These are phyloP conservation scores for Trypanosomatidae sp. DNA, from an alignment of 208 protist genomes.

Conservation along the genomic window DNA sequence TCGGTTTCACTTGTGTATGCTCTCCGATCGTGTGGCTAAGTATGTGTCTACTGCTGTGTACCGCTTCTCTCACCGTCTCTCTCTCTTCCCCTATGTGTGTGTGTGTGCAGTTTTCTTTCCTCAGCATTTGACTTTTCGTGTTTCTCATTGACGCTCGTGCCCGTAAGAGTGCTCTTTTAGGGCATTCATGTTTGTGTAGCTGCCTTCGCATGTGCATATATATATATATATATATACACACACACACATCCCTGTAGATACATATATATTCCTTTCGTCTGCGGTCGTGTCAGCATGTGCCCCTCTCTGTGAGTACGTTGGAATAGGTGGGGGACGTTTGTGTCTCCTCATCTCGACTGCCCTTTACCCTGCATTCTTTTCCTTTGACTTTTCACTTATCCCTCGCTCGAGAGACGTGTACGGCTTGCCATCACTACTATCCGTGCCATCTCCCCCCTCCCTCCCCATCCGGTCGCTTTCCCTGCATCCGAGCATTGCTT, in stretches of 20 bases:
- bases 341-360: conserved; percentile 1
- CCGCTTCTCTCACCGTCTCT: background rate
- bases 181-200: background rate
- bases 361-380: background rate
- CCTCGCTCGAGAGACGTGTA: background rate
- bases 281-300: background rate
- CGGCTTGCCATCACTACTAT: background rate
- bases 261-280: background rate
- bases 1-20: background rate
- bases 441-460: background rate
- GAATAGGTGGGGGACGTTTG: background rate
- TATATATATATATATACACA: background rate
- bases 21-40: background rate
- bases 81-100: background rate
- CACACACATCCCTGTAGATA: background rate
- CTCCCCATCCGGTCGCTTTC: conserved; percentile 1
- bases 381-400: conserved; percentile 3
- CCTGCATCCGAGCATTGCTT: background rate
- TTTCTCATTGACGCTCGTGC: background rate
- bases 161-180: background rate
- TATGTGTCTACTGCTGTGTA: background rate
- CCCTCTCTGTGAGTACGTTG: background rate
- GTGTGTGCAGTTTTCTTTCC: background rate
- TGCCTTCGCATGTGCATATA: background rate
- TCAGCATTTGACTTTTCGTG: background rate